phyloP scores from a whole-genome alignment of 1,284 basidiomycete species.

The Blastosporella zonata region DNA sequence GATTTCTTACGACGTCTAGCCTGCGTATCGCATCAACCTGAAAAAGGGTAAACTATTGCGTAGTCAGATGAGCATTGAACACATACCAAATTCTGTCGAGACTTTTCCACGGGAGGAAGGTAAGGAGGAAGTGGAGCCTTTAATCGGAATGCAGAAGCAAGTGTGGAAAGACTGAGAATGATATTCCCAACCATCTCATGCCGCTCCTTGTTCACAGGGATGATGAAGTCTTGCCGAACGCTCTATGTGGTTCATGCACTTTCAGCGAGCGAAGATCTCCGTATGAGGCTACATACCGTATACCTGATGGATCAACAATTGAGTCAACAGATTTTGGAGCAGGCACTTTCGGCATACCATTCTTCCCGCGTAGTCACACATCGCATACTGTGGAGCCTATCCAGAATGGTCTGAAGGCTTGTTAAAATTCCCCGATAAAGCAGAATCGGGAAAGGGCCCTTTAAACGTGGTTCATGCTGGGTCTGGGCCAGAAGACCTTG shows the following conservation, averaged over 20 bases:
- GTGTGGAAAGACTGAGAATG: conserved; percentile 86
- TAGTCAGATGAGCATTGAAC: background rate
- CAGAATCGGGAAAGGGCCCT: conserved; percentile 84
- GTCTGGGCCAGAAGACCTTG: conserved; percentile 84
- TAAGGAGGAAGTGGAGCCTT: conserved; percentile 94
- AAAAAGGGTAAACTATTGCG: background rate
- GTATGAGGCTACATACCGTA: conserved; percentile 44
- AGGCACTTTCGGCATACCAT: conserved; percentile 56
- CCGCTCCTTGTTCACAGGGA: conserved; percentile 84
- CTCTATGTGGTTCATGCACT: conserved; percentile 37
- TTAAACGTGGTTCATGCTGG: conserved; percentile 90
- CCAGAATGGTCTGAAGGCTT: conserved; percentile 85
- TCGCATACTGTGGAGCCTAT: conserved; percentile 90
- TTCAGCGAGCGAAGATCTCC: background rate
- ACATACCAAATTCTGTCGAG: conserved; percentile 73
- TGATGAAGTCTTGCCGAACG: conserved; percentile 82
- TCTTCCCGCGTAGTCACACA: conserved; percentile 92
- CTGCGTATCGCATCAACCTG: conserved; percentile 79
- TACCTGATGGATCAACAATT: conserved; percentile 43
- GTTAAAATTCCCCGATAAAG: conserved; percentile 85
- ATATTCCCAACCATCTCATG: conserved; percentile 94
- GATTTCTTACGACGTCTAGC: conserved; percentile 81
- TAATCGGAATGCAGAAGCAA: conserved; percentile 84
- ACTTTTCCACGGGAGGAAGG: conserved; percentile 86
- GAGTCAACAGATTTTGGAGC: conserved; percentile 2